A percentile compares a stretch with the other conserved stretches of the same genome.
Conservation (phyloP, 805 yeast genomes). For the Lachancea nothofagi region DNA sequence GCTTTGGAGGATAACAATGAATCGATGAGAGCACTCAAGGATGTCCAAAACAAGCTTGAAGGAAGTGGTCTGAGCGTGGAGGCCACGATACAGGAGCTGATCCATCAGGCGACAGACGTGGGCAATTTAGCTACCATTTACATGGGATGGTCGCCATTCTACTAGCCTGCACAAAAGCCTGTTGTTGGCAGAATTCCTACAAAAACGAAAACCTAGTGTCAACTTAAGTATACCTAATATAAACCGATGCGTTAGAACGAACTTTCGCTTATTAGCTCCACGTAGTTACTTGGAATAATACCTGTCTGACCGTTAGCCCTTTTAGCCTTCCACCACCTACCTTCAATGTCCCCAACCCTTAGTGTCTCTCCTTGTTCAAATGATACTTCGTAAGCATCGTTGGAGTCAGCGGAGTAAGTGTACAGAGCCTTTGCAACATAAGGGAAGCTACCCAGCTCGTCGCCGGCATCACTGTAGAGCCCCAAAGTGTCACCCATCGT, state of each 20-base stretch:
- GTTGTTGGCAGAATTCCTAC: background rate
- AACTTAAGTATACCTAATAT: no score
- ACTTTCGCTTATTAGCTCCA: slow-evolving; percentile 55
- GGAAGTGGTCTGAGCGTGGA: slow-evolving; percentile 71
- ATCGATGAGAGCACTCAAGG: slow-evolving; percentile 71
- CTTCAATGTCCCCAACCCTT: slow-evolving; percentile 86
- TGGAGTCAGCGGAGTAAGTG: slow-evolving; percentile 83
- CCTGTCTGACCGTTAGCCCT: slow-evolving; percentile 88
- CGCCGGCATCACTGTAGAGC: slow-evolving; percentile 33
- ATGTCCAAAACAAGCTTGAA: slow-evolving; percentile 62
- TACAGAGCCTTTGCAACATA: slow-evolving; percentile 83
- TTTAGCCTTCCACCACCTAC: slow-evolving; percentile 98
- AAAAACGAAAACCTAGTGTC: no score
- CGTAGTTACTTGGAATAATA: slow-evolving; percentile 93
- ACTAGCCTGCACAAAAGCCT: slow-evolving; percentile 36
- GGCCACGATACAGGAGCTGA: slow-evolving; percentile 75
- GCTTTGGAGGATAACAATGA: slow-evolving; percentile 45
- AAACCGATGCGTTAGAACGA: background rate
- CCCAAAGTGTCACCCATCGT: slow-evolving; percentile 34
- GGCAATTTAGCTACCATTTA: slow-evolving; percentile 68
- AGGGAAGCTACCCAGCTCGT: slow-evolving; percentile 46
- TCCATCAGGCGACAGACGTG: slow-evolving; percentile 66
- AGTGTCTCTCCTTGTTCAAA: slow-evolving; percentile 88
- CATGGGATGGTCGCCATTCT: slow-evolving; percentile 82
- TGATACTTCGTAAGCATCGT: slow-evolving; percentile 87